Evolutionary conservation across 495 filamentous ascomycete species (phyloP).

Genomic region (Xylaria intraflava): DNA sequence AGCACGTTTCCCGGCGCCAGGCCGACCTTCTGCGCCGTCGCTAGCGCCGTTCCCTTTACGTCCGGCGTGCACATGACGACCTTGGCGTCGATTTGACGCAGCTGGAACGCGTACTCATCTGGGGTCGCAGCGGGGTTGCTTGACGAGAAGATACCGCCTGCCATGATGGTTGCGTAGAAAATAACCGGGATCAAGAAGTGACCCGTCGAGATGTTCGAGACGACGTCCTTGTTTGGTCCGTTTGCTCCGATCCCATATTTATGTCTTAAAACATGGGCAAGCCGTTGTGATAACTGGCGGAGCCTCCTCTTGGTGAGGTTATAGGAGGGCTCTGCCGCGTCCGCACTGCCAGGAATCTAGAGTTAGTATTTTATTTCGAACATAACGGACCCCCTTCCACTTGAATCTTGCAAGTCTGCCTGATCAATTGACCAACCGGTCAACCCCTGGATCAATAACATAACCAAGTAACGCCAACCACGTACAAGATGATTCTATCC

Average conservation of each 20-base stretch:
- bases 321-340: slow-evolving; percentile 43
- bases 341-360: slow-evolving; percentile 28
- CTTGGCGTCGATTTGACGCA: slow-evolving; percentile 39
- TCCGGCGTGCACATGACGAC: slow-evolving; percentile 47
- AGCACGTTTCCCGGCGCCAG: slow-evolving; percentile 39
- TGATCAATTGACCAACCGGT: neutral
- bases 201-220: slow-evolving; percentile 44
- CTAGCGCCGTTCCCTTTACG: slow-evolving; percentile 47
- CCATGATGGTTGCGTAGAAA: slow-evolving; percentile 45
- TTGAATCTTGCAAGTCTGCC: neutral
- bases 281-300: slow-evolving; percentile 35
- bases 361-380: slow-evolving; percentile 28
- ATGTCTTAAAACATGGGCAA: slow-evolving; percentile 42
- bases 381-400: neutral
- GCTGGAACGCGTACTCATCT: slow-evolving; percentile 37
- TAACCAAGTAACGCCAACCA: no score
- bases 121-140: slow-evolving; percentile 36
- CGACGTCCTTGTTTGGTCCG: slow-evolving; percentile 45
- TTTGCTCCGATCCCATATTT: slow-evolving; percentile 41
- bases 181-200: slow-evolving; percentile 40
- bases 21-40: slow-evolving; percentile 54
- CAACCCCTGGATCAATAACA: no score
- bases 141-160: slow-evolving; percentile 45
- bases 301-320: slow-evolving; percentile 42
- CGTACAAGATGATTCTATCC: slow-evolving; percentile 8